A percentile compares a stretch with the other conserved stretches of the same genome.
These are phyloP conservation scores for Erigeron philadelphicus DNA, from an alignment of 140 eudicot species.

Conservation along the genomic window DNA sequence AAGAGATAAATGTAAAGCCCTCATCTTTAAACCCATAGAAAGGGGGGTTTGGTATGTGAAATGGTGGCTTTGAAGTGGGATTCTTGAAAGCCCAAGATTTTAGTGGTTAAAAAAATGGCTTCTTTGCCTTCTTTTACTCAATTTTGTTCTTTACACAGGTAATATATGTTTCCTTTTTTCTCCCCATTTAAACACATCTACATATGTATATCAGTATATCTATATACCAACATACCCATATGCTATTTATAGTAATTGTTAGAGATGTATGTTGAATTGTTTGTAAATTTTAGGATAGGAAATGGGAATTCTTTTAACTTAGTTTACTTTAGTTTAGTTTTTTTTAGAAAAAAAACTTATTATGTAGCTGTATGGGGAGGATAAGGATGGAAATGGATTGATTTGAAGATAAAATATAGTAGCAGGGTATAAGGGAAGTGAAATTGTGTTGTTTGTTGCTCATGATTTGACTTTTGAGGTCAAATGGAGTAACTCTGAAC, in stretches of 20 bases:
- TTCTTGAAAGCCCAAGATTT: slow-evolving; percentile 29
- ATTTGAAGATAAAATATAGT: background rate
- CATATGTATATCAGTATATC: slow-evolving; percentile 2
- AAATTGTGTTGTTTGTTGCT: background rate
- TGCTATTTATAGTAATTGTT: background rate
- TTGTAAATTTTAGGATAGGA: background rate
- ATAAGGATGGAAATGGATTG: slow-evolving; percentile 15
- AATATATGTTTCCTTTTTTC: slow-evolving; percentile 26
- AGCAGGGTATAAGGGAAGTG: background rate
- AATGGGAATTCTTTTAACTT: background rate
- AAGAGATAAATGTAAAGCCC: slow-evolving; percentile 33
- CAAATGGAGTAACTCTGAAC: background rate
- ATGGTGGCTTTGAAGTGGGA: slow-evolving; percentile 29
- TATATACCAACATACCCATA: slow-evolving; percentile 10
- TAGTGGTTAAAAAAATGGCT: slow-evolving; percentile 22
- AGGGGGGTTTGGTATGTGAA: slow-evolving; percentile 22
- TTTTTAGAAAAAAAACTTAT: background rate
- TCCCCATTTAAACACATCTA: background rate
- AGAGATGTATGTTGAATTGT: slow-evolving; percentile 9
- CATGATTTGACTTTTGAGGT: slow-evolving; percentile 15
- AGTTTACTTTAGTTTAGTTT: background rate
- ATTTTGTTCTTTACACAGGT: slow-evolving; percentile 31
- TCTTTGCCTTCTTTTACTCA: slow-evolving; percentile 34
- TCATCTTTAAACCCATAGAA: slow-evolving; percentile 42
- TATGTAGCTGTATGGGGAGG: slow-evolving; percentile 12